Conservation (phyloP, 192 early-diverging fungal genomes). For the Chytriomyces confervae region DNA sequence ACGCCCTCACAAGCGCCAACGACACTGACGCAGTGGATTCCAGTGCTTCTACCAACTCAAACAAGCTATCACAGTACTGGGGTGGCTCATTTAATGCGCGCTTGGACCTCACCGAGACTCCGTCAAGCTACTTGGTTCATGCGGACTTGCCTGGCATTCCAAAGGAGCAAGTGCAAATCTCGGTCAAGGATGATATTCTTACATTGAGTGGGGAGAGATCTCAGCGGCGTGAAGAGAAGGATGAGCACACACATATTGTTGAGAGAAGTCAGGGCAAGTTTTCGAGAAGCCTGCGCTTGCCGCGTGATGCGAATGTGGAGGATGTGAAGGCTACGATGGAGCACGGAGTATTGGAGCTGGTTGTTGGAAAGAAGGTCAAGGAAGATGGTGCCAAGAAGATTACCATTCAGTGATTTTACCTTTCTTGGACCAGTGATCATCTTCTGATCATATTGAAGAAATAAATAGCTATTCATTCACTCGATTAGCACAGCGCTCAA, state of each 20-base stretch:
- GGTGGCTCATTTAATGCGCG: constrained; percentile 20
- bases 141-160: constrained; percentile 50
- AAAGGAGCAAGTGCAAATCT: constrained; percentile 44
- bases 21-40: neutral
- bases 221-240: constrained; percentile 40
- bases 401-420: constrained; percentile 31
- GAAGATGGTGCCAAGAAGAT: constrained; percentile 33
- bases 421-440: too few relatives aligned
- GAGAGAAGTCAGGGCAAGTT: constrained; percentile 51
- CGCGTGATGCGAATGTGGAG: constrained; percentile 47
- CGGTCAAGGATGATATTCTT: constrained; percentile 39
- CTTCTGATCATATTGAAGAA: neutral
- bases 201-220: constrained; percentile 47
- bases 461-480: neutral
- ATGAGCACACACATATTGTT: constrained; percentile 38
- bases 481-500: too few relatives aligned
- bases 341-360: constrained; percentile 48
- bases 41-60: neutral
- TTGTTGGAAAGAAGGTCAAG: constrained; percentile 42
- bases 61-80: neutral
- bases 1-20: constrained; percentile 1
- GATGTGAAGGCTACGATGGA: constrained; percentile 40
- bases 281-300: constrained; percentile 38
- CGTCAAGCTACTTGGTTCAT: constrained; percentile 38
- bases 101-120: constrained; percentile 44